Evolutionary conservation across 768 basidiomycete genomes (phyloP), one percentile per base, ranked within the genome.

Genomic region (Trametes elegans): DNA sequence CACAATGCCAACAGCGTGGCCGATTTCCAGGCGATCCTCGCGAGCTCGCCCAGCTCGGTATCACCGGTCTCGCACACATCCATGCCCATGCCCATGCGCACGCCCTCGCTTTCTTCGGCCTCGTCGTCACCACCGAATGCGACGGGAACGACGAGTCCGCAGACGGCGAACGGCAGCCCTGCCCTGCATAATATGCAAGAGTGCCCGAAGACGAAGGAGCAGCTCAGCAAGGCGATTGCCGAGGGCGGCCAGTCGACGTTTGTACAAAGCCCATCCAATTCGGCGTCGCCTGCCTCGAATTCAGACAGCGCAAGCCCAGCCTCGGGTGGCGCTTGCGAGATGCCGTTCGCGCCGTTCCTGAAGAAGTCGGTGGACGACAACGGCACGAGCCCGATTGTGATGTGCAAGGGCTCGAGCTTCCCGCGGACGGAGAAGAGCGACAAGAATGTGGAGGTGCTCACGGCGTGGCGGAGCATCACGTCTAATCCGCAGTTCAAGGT

Each of bases 401-500:
- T 77, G 28, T 90, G 89, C 67, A 74, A 80, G 52, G 84, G 83
- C 8, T 78, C 84, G n/a, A 79, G 73, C 5, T 83, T 91, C 65
- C 88, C 88, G 6, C 79, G 73, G 70, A 88, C 85, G 14, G 69
- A 78, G 58, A 79, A 84, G 71, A 88, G 78, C 64, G 85, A 87
- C 42, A 75, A 82, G 55, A 91, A 92, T 59, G 71, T 92, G 11
- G 87, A 90, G 68, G 85, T 92, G 19, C 75, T 90, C 38, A 81
- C 82, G 54, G 90, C 90, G 11, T 93, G 89, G 90, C 73, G 82
- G 61, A 85, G 74, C 62, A 88, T 93, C 62, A 86, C 83, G 19
- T 81, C 81, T 28, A 80, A 85, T 65, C 90, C 88, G 3, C 76
- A 81, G 63, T 92, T 87, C 69, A 88, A 87, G 79, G 88, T 90